These are phyloP conservation scores for Arthrobotrys sinensis DNA, from an alignment of 2,329 filamentous ascomycete genomes.

Conservation along the genomic window DNA sequence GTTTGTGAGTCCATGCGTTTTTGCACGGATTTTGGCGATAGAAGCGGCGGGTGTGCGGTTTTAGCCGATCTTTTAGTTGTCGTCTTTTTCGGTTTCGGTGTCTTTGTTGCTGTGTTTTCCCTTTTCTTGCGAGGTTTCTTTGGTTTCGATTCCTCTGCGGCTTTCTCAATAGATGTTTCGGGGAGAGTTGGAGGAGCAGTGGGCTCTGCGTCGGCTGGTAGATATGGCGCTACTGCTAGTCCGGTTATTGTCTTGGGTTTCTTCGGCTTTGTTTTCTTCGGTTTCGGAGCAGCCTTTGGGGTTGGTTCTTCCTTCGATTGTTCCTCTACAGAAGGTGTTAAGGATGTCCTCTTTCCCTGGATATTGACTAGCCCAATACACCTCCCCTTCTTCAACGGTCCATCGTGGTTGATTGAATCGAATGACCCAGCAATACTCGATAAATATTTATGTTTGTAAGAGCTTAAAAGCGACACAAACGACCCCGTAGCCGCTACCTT, in stretches of 20 bases:
- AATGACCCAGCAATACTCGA: neutral
- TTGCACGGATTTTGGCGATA: slow-evolving; percentile 42
- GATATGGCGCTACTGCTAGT: slow-evolving; percentile 46
- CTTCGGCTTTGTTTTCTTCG: slow-evolving; percentile 34
- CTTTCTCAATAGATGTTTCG: neutral
- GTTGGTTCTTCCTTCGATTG: slow-evolving; percentile 11
- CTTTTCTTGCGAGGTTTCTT: slow-evolving; percentile 29
- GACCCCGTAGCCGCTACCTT: slow-evolving; percentile 8
- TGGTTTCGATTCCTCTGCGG: slow-evolving; percentile 6
- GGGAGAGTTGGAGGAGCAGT: neutral
- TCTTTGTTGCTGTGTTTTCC: slow-evolving; percentile 17
- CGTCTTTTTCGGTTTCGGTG: slow-evolving; percentile 22
- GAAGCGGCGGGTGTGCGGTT: neutral
- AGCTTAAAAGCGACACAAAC: slow-evolving; percentile 32
- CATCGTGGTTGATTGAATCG: neutral
- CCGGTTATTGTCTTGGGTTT: slow-evolving; percentile 45
- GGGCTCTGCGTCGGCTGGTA: slow-evolving; percentile 1
- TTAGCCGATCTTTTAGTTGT: slow-evolving; percentile 1
- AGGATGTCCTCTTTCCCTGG: neutral
- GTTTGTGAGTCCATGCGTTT: slow-evolving; percentile 46
- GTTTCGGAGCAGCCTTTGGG: neutral
- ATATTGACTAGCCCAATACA: slow-evolving; percentile 38
- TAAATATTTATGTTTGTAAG: slow-evolving; percentile 34
- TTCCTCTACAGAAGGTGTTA: neutral
- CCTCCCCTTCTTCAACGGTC: slow-evolving; percentile 35